A percentile compares a stretch with the other conserved stretches of the same genome.
These are phyloP conservation scores for Xylaria sp. DNA, from an alignment of 2,329 filamentous ascomycete genomes.

Conservation along the genomic window DNA sequence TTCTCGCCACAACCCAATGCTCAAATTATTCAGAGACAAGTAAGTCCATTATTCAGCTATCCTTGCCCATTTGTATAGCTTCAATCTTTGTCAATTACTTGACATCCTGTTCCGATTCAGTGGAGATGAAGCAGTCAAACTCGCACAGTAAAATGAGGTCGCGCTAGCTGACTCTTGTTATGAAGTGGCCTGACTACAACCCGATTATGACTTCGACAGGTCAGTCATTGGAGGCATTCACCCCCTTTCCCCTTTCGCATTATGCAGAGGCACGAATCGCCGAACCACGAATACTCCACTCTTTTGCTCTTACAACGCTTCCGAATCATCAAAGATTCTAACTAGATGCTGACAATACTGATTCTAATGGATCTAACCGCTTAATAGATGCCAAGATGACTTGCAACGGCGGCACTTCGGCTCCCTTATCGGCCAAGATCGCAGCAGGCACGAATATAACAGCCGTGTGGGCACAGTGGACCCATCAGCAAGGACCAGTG, in stretches of 20 bases:
- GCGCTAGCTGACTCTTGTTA: background rate
- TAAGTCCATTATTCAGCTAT: conserved; percentile 5
- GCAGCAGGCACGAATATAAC: conserved; percentile 61
- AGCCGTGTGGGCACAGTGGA: conserved; percentile 67
- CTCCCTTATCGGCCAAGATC: conserved; percentile 58
- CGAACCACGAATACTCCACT: background rate
- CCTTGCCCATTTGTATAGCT: background rate
- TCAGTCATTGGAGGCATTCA: background rate
- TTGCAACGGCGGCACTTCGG: conserved; percentile 66
- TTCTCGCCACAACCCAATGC: conserved; percentile 61
- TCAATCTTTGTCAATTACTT: background rate
- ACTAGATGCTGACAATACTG: background rate
- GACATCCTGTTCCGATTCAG: no score
- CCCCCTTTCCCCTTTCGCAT: background rate
- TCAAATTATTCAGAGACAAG: conserved; percentile 66
- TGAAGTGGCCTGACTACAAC: conserved; percentile 65
- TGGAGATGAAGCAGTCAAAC: background rate
- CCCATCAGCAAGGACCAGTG: conserved; percentile 67
- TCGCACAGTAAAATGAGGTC: background rate
- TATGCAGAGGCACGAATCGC: background rate
- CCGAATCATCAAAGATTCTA: no score
- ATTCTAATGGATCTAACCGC: background rate
- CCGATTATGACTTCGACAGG: conserved; percentile 61
- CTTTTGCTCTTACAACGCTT: background rate
- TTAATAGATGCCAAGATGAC: conserved; percentile 60